Conservation (phyloP, 2,329 filamentous ascomycete genomes). For the Penicillium expansum region DNA sequence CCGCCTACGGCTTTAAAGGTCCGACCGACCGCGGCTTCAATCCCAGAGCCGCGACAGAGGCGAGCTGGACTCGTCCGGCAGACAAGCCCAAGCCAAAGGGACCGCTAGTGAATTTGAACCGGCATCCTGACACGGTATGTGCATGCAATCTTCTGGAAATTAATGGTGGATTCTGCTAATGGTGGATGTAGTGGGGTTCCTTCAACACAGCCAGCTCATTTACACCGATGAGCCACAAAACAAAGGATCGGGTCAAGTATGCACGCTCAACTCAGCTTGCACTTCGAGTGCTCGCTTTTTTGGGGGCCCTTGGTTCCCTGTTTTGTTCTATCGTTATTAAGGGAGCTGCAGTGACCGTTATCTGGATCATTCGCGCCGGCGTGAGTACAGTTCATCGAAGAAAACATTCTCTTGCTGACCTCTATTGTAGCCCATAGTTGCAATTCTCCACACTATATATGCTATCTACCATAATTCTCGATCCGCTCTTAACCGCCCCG, state of each 20-base stretch:
- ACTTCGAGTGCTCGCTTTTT: conserved; percentile 64
- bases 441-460: conserved; percentile 70
- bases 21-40: conserved; percentile 65
- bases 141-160: conserved; percentile 25
- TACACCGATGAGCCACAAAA: conserved; percentile 65
- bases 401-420: conserved; percentile 1
- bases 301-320: conserved; percentile 69
- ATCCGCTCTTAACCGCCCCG: conserved; percentile 66
- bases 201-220: conserved; percentile 58
- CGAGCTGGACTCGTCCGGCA: conserved; percentile 65
- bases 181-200: conserved; percentile 44
- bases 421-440: conserved; percentile 66
- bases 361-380: conserved; percentile 73
- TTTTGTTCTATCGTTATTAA: conserved; percentile 75
- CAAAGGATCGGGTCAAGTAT: conserved; percentile 69
- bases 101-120: conserved; percentile 77
- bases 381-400: conserved; percentile 51
- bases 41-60: conserved; percentile 78
- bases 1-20: conserved; percentile 53
- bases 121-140: conserved; percentile 74
- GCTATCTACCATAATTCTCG: conserved; percentile 76
- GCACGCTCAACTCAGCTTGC: conserved; percentile 67
- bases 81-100: conserved; percentile 66
- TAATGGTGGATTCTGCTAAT: conserved; percentile 9
- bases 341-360: conserved; percentile 60